Percentiles rank a stretch among this genome's conserved stretches.
Conservation (phyloP, 2,329 filamentous ascomycete genomes). For the Metarhizium robertsii region DNA sequence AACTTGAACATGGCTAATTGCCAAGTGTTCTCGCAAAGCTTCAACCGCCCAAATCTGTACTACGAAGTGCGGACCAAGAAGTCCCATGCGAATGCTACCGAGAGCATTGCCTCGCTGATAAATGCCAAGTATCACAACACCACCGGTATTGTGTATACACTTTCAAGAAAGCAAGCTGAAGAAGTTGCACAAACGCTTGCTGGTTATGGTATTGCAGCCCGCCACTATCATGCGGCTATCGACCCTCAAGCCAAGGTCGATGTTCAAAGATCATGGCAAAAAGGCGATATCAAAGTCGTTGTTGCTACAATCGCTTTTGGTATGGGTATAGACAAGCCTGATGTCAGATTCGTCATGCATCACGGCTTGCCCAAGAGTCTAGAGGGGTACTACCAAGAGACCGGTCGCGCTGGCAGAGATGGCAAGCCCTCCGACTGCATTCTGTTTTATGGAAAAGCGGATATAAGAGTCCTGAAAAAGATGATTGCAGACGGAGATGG, state of each 20-base stretch:
- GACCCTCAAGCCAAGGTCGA: conserved; percentile 54
- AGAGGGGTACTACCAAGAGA: conserved; percentile 98
- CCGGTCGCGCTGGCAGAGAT: conserved; percentile 86
- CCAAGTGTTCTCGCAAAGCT: conserved; percentile 79
- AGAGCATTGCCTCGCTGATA: conserved; percentile 57
- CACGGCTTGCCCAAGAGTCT: conserved; percentile 87
- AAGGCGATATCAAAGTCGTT: conserved; percentile 71
- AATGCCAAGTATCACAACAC: conserved; percentile 57
- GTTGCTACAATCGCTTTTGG: conserved; percentile 98
- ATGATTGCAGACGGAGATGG: conserved; percentile 81
- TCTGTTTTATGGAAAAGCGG: conserved; percentile 76
- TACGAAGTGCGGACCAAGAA: conserved; percentile 76
- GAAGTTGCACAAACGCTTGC: conserved; percentile 63
- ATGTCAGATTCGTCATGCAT: conserved; percentile 95
- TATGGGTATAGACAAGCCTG: conserved; percentile 98
- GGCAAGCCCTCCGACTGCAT: conserved; percentile 82
- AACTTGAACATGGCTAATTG: conserved; percentile 79
- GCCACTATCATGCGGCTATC: conserved; percentile 82
- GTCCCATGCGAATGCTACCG: conserved; percentile 36
- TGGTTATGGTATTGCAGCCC: conserved; percentile 57
- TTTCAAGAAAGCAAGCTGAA: conserved; percentile 78
- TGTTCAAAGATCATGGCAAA: conserved; percentile 77
- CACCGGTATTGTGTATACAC: conserved; percentile 87
- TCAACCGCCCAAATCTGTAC: conserved; percentile 89
- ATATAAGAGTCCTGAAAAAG: conserved; percentile 62